These are phyloP conservation scores for Russula ochroleuca DNA, from an alignment of 768 basidiomycete genomes.

Conservation along the genomic window DNA sequence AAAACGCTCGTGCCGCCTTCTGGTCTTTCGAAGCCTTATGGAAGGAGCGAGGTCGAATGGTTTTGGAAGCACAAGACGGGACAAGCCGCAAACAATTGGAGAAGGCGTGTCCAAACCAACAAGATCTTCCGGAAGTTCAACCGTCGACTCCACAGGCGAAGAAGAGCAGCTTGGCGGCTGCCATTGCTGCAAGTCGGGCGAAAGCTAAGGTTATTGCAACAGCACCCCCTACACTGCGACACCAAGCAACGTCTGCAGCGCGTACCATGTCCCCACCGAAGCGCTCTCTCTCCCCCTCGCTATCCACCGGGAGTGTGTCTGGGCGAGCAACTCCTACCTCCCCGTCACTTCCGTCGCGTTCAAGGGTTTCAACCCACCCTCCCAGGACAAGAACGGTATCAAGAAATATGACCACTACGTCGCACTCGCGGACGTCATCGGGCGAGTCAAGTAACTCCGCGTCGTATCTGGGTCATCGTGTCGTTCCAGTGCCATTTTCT, in stretches of 20 bases:
- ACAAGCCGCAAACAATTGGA: constrained; percentile 77
- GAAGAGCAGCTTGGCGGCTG: constrained; percentile 79
- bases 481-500: constrained; percentile 26
- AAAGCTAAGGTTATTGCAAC: constrained; percentile 82
- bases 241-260: constrained; percentile 75
- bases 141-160: constrained; percentile 52
- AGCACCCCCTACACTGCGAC: constrained; percentile 73
- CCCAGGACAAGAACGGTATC: constrained; percentile 27
- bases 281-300: constrained; percentile 39
- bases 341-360: constrained; percentile 24
- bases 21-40: constrained; percentile 80
- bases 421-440: constrained; percentile 27
- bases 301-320: constrained; percentile 32
- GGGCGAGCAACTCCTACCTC: constrained; percentile 30
- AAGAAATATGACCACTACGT: constrained; percentile 1
- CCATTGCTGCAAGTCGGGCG: constrained; percentile 85
- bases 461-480: constrained; percentile 21
- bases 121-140: constrained; percentile 36
- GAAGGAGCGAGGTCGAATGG: constrained; percentile 58
- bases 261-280: constrained; percentile 46
- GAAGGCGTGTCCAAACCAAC: constrained; percentile 69
- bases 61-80: constrained; percentile 66
- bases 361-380: constrained; percentile 27
- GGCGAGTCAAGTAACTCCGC: constrained; percentile 23
- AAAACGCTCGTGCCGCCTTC: constrained; percentile 64